Base-by-base conservation (phyloP, 305 asterid species). In the Striga hermonthica region DNA sequence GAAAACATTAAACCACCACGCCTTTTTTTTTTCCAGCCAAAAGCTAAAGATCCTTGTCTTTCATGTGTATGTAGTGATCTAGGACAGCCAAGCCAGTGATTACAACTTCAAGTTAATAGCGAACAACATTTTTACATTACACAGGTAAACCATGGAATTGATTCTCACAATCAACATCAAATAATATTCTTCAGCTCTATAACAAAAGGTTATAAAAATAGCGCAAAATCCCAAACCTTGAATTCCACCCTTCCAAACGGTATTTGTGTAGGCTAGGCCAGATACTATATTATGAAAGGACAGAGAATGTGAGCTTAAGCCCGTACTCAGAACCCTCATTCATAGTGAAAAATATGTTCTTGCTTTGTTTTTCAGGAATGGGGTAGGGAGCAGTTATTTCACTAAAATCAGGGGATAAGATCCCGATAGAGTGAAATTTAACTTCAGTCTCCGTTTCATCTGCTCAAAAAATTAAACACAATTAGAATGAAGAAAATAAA, bases 371-470 rank as follows among this genome's bases (percentile, higher is more conserved):
- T 80, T 79, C 86, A 31, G 62, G 55, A 5, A 82, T 71, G 34
- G 89, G 95, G 61, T 83, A 77, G 1, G 91, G 89, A 70, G 80
- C 81, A 60, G 63, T 82, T 34, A 82, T 80, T 80, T 88, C 91
- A 69, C 83, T 91, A 63, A 81, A 76, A 74, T 86, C 85, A 6
- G 77, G 66, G 31, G 94, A 86, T 65, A 86, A 12, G 39, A 88
- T 88, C 65, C 89, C 89, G 15, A 88, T 71, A 7, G 89, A 84
- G 12, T 79, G 84, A 65, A 88, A 88, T 70, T 75, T 79, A 64
- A 86, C 94, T 73, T 88, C 89, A 15, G 94, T 86, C 73, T 86
- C 94, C 91, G 74, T 79, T 79, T 79, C 81, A 55, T 83, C 91
- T 86, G 77, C 1, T 22, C 31, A 22, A 60, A 43, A 75, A 66